Evolutionary conservation across 2,329 filamentous ascomycete species (phyloP).

Genomic region (Neocucurbitaria cava): DNA sequence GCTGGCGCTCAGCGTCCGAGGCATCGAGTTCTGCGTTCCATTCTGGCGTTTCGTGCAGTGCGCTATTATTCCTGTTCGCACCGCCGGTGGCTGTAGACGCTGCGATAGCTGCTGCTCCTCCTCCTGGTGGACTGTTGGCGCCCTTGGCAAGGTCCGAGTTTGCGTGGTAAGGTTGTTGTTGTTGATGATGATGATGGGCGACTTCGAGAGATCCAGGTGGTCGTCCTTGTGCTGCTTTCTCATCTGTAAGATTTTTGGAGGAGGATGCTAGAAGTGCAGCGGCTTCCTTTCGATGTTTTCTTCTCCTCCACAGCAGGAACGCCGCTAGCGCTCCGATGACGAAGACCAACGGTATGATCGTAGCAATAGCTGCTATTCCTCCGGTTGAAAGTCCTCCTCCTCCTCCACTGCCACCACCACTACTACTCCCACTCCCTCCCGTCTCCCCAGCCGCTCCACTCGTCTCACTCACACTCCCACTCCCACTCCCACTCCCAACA

Average conservation of each 20-base stretch:
- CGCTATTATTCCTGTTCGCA: neutral
- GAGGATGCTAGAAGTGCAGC: conserved; percentile 1
- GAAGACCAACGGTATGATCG: conserved; percentile 86
- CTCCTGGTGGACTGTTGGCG: neutral
- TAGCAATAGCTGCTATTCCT: conserved; percentile 84
- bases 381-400: conserved; percentile 60
- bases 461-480: conserved; percentile 5
- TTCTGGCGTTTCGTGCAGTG: conserved; percentile 22
- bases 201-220: neutral
- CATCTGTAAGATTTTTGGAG: conserved; percentile 3
- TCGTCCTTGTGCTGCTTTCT: conserved; percentile 2
- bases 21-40: conserved; percentile 34
- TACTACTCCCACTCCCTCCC: neutral
- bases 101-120: neutral
- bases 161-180: conserved; percentile 1
- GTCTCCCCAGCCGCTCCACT: neutral
- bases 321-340: conserved; percentile 54
- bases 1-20: conserved; percentile 17
- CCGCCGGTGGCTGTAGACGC: neutral
- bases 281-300: conserved; percentile 13
- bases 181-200: too few relatives aligned
- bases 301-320: conserved; percentile 25
- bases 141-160: neutral
- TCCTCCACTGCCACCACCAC: conserved; percentile 49
- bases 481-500: conserved; percentile 11